Percentiles rank a stretch among this genome's conserved stretches.
phyloP scores from a whole-genome alignment of 2,329 filamentous ascomycete species.

The Ophiocordyceps sinensis region DNA sequence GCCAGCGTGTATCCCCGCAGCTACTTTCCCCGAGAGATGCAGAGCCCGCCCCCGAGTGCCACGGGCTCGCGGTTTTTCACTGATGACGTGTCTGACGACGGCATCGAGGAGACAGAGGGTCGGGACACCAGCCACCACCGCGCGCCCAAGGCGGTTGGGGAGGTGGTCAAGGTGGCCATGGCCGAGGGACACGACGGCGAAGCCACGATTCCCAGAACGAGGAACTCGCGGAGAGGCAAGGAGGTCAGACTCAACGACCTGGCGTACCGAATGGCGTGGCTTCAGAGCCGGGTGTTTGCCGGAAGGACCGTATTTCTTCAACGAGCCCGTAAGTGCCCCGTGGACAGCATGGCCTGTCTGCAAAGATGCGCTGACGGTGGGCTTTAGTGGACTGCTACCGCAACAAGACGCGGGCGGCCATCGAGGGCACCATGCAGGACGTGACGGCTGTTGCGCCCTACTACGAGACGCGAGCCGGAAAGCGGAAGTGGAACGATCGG shows the following conservation, averaged over 20 bases:
- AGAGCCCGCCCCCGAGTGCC: slow-evolving; percentile 63
- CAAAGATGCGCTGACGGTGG: slow-evolving; percentile 2
- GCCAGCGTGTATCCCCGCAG: slow-evolving; percentile 84
- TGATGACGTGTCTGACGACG: slow-evolving; percentile 45
- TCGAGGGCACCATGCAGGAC: slow-evolving; percentile 66
- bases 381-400: slow-evolving; percentile 76
- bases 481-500: slow-evolving; percentile 57
- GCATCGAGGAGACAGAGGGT: slow-evolving; percentile 35
- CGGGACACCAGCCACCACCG: slow-evolving; percentile 23
- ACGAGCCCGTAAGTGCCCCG: slow-evolving; percentile 59
- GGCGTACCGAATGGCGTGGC: slow-evolving; percentile 92
- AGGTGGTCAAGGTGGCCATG: slow-evolving; percentile 47
- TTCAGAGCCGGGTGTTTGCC: slow-evolving; percentile 83
- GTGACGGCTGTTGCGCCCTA: slow-evolving; percentile 61
- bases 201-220: slow-evolving; percentile 61
- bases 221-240: slow-evolving; percentile 54
- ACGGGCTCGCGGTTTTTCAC: slow-evolving; percentile 63
- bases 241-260: slow-evolving; percentile 89
- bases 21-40: slow-evolving; percentile 90
- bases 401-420: slow-evolving; percentile 74
- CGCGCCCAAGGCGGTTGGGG: slow-evolving; percentile 15
- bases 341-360: neutral
- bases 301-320: slow-evolving; percentile 79
- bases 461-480: slow-evolving; percentile 79
- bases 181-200: slow-evolving; percentile 57